A percentile compares a stretch with the other conserved stretches of the same genome.
These are phyloP conservation scores for Prunus yedoensis DNA, from an alignment of 331 rosid genomes.

Conservation along the genomic window DNA sequence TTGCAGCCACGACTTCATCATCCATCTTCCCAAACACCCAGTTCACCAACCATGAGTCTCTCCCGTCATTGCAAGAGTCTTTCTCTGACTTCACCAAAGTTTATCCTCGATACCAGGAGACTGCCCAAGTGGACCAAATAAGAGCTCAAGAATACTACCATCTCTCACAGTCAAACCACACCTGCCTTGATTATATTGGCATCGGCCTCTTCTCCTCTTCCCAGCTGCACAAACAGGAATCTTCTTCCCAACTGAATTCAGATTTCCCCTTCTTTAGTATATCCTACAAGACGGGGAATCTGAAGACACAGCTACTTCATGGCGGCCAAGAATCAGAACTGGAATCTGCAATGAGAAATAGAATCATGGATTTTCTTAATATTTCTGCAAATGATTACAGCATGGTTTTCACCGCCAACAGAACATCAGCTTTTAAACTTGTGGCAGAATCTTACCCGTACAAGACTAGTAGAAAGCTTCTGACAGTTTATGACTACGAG, in stretches of 20 bases:
- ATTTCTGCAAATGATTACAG: conserved; percentile 65
- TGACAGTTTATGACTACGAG: conserved; percentile 85
- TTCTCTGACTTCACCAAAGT: conserved; percentile 61
- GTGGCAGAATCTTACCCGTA: conserved; percentile 77
- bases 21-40: conserved; percentile 65
- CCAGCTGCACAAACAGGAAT: conserved; percentile 53
- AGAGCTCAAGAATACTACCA: conserved; percentile 71
- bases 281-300: conserved; percentile 62
- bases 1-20: conserved; percentile 53
- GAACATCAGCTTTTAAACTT: conserved; percentile 87
- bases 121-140: conserved; percentile 56
- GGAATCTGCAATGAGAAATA: conserved; percentile 63
- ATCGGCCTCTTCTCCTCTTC: conserved; percentile 83
- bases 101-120: conserved; percentile 60
- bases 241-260: conserved; percentile 30
- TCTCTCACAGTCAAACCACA: conserved; percentile 51
- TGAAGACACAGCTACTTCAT: conserved; percentile 67
- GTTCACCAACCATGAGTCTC: conserved; percentile 85
- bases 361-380: conserved; percentile 71
- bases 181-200: conserved; percentile 90
- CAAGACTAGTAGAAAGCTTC: conserved; percentile 52
- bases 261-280: conserved; percentile 69
- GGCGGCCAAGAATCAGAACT: conserved; percentile 65
- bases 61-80: conserved; percentile 70
- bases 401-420: conserved; percentile 91